Evolutionary conservation across 164 flowering plant species (phyloP).

Genomic region (Amborella trichopoda): DNA sequence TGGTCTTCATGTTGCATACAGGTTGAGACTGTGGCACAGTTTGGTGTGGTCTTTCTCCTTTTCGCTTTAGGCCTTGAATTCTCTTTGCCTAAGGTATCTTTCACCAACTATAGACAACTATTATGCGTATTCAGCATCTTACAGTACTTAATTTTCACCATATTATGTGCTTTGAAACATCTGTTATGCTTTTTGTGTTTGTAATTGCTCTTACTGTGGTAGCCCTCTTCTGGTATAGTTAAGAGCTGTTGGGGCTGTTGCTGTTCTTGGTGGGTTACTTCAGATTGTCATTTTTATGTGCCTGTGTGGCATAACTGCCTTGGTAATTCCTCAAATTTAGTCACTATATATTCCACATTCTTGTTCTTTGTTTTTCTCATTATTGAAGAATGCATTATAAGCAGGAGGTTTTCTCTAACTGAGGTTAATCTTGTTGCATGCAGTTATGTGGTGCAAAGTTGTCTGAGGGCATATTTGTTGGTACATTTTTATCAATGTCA

Average conservation of each 20-base stretch:
- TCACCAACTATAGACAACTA: no score
- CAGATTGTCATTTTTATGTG: constrained; percentile 71
- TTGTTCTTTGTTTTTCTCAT: no score
- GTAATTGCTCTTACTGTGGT: neutral
- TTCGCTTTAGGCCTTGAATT: constrained; percentile 98
- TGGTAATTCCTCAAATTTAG: constrained; percentile 36
- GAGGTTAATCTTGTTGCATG: constrained; percentile 15
- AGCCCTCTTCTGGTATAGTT: constrained; percentile 35
- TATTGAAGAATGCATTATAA: no score
- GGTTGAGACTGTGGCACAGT: constrained; percentile 99
- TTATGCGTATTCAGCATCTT: no score
- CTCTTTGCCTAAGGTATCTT: constrained; percentile 71
- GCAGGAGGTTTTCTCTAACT: no score
- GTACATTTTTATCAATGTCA: constrained; percentile 92
- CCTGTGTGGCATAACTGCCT: constrained; percentile 54
- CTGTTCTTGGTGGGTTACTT: constrained; percentile 91
- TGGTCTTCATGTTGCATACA: constrained; percentile 28
- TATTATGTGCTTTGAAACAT: no score
- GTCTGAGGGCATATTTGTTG: constrained; percentile 92
- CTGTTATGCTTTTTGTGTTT: neutral
- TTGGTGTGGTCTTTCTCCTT: constrained; percentile 97
- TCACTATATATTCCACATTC: no score
- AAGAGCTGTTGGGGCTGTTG: constrained; percentile 90
- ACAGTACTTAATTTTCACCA: no score
- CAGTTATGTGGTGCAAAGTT: constrained; percentile 86